These are phyloP conservation scores for Ophiocordyceps sinensis DNA, from an alignment of 2,329 filamentous ascomycete genomes.

Conservation along the genomic window DNA sequence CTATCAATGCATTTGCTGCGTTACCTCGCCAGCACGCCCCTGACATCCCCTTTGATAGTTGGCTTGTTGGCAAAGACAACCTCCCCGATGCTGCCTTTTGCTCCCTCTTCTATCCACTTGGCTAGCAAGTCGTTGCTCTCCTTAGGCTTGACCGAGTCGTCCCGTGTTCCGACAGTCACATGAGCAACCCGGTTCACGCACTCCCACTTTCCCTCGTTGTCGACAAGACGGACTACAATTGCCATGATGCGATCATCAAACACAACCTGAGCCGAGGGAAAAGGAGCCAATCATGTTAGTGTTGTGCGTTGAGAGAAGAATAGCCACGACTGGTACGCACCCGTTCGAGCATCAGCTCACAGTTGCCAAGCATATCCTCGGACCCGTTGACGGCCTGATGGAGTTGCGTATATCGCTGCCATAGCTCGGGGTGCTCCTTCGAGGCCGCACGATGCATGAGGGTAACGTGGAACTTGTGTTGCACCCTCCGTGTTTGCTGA, in stretches of 20 bases:
- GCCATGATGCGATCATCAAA: slow-evolving; percentile 85
- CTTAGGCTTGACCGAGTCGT: slow-evolving; percentile 66
- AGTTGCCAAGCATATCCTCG: slow-evolving; percentile 38
- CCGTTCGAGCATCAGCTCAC: slow-evolving; percentile 48
- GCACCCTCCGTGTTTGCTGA: slow-evolving; percentile 58
- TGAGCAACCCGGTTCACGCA: slow-evolving; percentile 71
- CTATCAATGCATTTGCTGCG: neutral
- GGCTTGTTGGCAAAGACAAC: slow-evolving; percentile 34
- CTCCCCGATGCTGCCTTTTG: slow-evolving; percentile 28
- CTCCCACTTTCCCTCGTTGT: slow-evolving; percentile 41
- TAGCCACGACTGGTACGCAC: slow-evolving; percentile 18
- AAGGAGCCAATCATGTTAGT: neutral
- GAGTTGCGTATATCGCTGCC: slow-evolving; percentile 56
- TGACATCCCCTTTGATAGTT: slow-evolving; percentile 30
- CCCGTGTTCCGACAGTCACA: slow-evolving; percentile 76
- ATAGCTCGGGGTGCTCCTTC: slow-evolving; percentile 50
- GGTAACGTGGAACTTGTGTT: slow-evolving; percentile 84
- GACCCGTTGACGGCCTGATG: slow-evolving; percentile 26
- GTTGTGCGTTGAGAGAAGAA: neutral
- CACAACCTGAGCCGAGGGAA: slow-evolving; percentile 38
- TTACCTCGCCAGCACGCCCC: slow-evolving; percentile 33
- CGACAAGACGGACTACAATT: slow-evolving; percentile 63
- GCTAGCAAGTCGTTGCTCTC: slow-evolving; percentile 81
- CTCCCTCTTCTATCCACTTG: slow-evolving; percentile 52
- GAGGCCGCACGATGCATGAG: slow-evolving; percentile 66